Evolutionary conservation across 1,284 basidiomycete genomes (phyloP), one percentile per base, ranked within the genome.

Genomic region (Ganoderma meredithae): DNA sequence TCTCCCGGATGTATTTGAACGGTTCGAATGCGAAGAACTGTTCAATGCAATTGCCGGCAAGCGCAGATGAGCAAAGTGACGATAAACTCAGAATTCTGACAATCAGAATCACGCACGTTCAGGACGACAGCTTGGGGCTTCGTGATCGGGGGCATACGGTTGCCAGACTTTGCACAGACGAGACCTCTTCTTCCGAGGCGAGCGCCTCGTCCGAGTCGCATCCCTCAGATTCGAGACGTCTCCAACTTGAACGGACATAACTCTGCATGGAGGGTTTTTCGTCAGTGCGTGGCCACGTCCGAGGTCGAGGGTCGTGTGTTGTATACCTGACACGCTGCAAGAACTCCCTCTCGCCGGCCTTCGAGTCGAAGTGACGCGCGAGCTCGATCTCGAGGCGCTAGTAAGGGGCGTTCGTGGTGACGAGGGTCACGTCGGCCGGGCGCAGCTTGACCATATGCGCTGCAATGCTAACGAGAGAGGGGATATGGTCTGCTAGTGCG

Each of bases 21-120:
- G 61, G 55, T 7, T 70, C 59, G 25, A 68, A n/a, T 12, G 56
- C 64, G 52, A 73, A 69, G 58, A 69, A 69, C 74, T 75, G 53
- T 19, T n/a, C 12, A 0, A 25, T 31, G 31, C 17, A 12, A 17
- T 58, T 25, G 12, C 17, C 15, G 39, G 41, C 44, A 52, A 41
- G 61, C 63, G 2, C 27, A 6, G 31, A 3, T 31, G 31, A 31
- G 31, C 17, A 12, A 8, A 4, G 15, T 56, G 33, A 2, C 7
- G 25, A 13, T 22, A n/a, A 53, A n/a, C 33, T 52, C 8, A 2
- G 12, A 27, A 33, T 36, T 19, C 31, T 31, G 31, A 31, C 31
- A 31, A 47, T 27, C 3, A 9, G 44, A 39, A 36, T n/a, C 22
- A 43, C 44, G 43, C 9, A 33, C 52, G 19, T 55, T 27, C 27